Conservation (phyloP, 2,329 filamentous ascomycete species). For the Diaporthe eres region DNA sequence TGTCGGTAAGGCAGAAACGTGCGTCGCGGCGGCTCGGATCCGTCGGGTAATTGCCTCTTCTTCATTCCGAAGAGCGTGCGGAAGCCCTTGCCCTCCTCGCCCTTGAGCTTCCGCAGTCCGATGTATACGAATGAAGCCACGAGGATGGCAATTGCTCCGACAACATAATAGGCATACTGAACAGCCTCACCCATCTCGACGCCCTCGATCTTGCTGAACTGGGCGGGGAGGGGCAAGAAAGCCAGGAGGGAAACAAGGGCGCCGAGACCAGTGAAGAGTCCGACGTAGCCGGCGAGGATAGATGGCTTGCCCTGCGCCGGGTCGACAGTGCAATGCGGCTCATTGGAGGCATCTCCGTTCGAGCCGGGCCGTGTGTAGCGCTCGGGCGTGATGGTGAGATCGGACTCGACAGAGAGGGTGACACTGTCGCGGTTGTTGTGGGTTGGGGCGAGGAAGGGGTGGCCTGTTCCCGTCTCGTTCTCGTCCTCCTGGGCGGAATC, state of each 20-base stretch:
- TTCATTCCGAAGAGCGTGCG: constrained; percentile 65
- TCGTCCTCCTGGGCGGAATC: constrained; percentile 42
- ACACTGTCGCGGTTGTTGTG: constrained; percentile 68
- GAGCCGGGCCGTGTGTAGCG: constrained; percentile 58
- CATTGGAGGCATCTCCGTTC: constrained; percentile 43
- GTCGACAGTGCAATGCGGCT: constrained; percentile 43
- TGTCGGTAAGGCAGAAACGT: constrained; percentile 69
- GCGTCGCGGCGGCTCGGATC: constrained; percentile 26
- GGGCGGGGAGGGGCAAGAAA: constrained; percentile 89
- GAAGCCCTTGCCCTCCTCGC: constrained; percentile 85
- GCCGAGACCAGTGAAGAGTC: constrained; percentile 92
- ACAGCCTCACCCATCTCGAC: constrained; percentile 82
- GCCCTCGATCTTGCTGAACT: constrained; percentile 80
- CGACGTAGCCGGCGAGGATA: constrained; percentile 87
- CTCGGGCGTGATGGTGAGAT: constrained; percentile 81
- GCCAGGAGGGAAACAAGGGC: constrained; percentile 85
- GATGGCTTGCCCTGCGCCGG: constrained; percentile 62
- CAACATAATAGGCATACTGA: constrained; percentile 88
- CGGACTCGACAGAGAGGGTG: constrained; percentile 78
- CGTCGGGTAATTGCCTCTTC: constrained; percentile 44
- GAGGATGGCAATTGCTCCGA: constrained; percentile 78
- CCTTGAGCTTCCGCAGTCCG: constrained; percentile 77
- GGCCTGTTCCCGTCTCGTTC: constrained; percentile 46
- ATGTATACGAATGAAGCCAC: constrained; percentile 84
- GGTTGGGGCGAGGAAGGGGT: constrained; percentile 47